Percentiles rank a stretch among this genome's conserved stretches.
Conservation (phyloP, 2,329 filamentous ascomycete species). For the Sporothrix mexicana region DNA sequence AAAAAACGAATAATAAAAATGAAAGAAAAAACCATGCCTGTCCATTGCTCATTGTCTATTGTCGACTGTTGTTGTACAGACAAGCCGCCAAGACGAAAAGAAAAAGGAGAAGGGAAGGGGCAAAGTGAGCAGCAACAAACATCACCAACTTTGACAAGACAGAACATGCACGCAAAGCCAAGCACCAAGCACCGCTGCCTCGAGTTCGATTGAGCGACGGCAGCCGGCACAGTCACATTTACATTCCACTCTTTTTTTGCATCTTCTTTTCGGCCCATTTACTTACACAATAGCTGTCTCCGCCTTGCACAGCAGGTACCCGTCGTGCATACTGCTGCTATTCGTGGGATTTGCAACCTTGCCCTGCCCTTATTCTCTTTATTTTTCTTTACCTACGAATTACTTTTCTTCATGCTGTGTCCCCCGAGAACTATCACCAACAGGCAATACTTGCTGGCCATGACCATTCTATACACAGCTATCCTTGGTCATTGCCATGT, state of each 20-base stretch:
- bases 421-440: conserved; percentile 11
- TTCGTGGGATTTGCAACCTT: conserved; percentile 5
- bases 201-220: neutral
- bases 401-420: neutral
- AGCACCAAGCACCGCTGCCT: conserved; percentile 1
- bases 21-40: too few relatives aligned
- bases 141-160: neutral
- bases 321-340: neutral
- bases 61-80: neutral
- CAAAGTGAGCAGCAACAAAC: too few relatives aligned
- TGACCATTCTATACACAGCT: neutral
- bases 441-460: neutral
- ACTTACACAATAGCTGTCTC: neutral
- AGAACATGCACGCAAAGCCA: too few relatives aligned
- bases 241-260: neutral
- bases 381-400: neutral
- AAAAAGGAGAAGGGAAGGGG: neutral
- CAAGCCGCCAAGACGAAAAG: conserved; percentile 13
- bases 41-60: neutral
- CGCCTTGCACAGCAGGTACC: conserved; percentile 15
- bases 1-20: too few relatives aligned
- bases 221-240: neutral
- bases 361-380: neutral
- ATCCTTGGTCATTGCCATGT: neutral
- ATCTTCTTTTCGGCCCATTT: neutral